Evolutionary conservation across 2,329 filamentous ascomycete genomes (phyloP), one percentile per base, ranked within the genome.

Genomic region (Hypoxylon sp.): DNA sequence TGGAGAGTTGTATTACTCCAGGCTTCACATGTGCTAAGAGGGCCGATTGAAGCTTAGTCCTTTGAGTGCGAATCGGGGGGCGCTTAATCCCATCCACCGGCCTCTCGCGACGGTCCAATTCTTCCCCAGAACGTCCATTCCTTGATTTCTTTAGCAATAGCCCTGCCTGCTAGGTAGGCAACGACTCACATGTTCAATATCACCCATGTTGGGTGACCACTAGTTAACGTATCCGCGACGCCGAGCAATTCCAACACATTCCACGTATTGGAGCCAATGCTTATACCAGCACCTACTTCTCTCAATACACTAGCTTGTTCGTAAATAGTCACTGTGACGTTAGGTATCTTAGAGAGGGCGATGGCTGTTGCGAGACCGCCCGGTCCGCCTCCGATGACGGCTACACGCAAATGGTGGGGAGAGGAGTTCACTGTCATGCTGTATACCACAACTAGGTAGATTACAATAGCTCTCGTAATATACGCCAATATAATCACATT

Each of bases 211-310:
- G 71, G 67, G 42, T 76, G 74, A 13, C 74, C 72, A 29, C 71
- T 75, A 2, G 65, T 74, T 19, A 74, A 51, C 11, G 72, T 72
- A 48, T 81, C 77, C 3, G 79, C 81, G 1, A 80, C 82, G 8
- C 82, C 83, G 2, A 85, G 76, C 29, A 85, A 69, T 50, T 82
- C 82, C 15, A 86, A 73, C 4, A 85, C 80, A 48, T 79, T 82
- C 84, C 83, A 86, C 13, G 80, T 80, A 70, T 85, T 85, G 6
- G 79, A 75, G 1, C 80, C 79, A 15, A 85, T 81, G 50, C 78
- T 80, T 60, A 86, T 84, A 0, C 83, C 84, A 0, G 83, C 83
- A 0, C 84, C 83, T 4, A 84, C 80, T 69, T 86, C 83, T 32
- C 82, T 75, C n/a, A 85, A 72, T 17, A 81, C 75, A 6, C 68